Percentiles rank a stretch among this genome's conserved stretches.
phyloP scores from a whole-genome alignment of 352 stramenopile species.

The Phytopythium delawarense region DNA sequence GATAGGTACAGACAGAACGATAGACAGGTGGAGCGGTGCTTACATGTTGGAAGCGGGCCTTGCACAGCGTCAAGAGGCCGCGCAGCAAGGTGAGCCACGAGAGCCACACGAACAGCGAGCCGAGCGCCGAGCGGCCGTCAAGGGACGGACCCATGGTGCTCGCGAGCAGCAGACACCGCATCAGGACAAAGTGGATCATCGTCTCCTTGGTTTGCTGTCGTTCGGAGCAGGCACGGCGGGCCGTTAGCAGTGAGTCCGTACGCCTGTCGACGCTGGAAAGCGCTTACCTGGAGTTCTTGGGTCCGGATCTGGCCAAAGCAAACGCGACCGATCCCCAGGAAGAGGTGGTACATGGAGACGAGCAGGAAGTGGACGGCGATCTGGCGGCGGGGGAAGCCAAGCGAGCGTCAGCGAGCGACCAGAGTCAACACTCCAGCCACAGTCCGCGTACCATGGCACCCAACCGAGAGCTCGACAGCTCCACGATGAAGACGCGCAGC shows the following conservation, averaged over 20 bases:
- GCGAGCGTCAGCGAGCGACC: not conserved
- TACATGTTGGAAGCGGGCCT: constrained; percentile 61
- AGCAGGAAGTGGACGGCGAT: constrained; percentile 72
- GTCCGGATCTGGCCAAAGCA: constrained; percentile 46
- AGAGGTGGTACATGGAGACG: constrained; percentile 61
- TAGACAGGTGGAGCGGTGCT: not conserved
- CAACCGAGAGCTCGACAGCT: constrained; percentile 54
- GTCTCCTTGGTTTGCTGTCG: constrained; percentile 72
- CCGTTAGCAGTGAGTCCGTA: not conserved
- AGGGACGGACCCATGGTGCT: constrained; percentile 52
- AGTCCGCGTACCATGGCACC: constrained; percentile 41
- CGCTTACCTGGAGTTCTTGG: constrained; percentile 44
- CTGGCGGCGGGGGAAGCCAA: constrained; percentile 16
- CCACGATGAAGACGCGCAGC: constrained; percentile 22
- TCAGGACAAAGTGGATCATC: constrained; percentile 70
- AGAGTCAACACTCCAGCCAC: constrained; percentile 2
- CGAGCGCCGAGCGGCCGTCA: constrained; percentile 16
- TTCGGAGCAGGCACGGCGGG: not conserved
- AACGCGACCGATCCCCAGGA: constrained; percentile 39
- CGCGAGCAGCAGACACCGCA: constrained; percentile 67
- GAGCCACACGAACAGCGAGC: constrained; percentile 61
- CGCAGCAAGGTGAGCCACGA: constrained; percentile 55
- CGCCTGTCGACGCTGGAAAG: no score
- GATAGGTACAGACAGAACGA: not conserved
- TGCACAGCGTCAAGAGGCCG: constrained; percentile 54